Conservation (phyloP, 805 yeast genomes). For the Dipodascus geniculatus region DNA sequence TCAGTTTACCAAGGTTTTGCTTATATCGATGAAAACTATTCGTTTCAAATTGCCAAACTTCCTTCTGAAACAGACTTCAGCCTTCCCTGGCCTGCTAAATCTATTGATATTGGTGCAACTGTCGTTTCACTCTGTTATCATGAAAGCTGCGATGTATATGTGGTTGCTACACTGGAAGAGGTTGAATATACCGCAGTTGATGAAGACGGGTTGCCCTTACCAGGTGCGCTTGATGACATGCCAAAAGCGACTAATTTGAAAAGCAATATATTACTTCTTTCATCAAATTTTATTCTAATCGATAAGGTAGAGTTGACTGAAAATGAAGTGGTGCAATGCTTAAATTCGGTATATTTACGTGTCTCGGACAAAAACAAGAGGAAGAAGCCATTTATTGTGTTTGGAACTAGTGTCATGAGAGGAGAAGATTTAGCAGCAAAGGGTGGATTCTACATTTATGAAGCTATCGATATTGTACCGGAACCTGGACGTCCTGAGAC, state of each 20-base stretch:
- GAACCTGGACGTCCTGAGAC: conserved; percentile 83
- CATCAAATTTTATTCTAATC: conserved; percentile 69
- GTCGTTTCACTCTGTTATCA: conserved; percentile 60
- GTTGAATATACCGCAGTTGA: conserved; percentile 55
- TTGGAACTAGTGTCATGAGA: conserved; percentile 68
- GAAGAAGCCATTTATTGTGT: conserved; percentile 54
- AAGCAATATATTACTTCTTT: conserved; percentile 52
- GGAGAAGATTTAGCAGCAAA: conserved; percentile 72
- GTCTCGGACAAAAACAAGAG: conserved; percentile 25
- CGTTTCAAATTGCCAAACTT: conserved; percentile 40
- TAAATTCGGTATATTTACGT: conserved; percentile 43
- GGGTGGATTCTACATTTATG: conserved; percentile 67
- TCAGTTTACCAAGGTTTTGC: conserved; percentile 41
- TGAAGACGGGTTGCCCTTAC: conserved; percentile 57
- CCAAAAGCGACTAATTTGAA: conserved; percentile 47
- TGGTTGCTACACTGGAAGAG: conserved; percentile 48
- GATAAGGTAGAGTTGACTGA: conserved; percentile 55
- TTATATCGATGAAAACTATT: conserved; percentile 56
- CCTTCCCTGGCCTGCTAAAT: conserved; percentile 47
- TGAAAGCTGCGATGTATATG: conserved; percentile 47
- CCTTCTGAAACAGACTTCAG: conserved; percentile 36
- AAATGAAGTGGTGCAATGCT: conserved; percentile 51
- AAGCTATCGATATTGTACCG: conserved; percentile 73
- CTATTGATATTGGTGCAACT: conserved; percentile 43
- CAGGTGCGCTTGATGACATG: conserved; percentile 39